Percentiles rank a stretch among this genome's conserved stretches.
Conservation (phyloP, 1,284 basidiomycete genomes). For the Caloboletus firmus region DNA sequence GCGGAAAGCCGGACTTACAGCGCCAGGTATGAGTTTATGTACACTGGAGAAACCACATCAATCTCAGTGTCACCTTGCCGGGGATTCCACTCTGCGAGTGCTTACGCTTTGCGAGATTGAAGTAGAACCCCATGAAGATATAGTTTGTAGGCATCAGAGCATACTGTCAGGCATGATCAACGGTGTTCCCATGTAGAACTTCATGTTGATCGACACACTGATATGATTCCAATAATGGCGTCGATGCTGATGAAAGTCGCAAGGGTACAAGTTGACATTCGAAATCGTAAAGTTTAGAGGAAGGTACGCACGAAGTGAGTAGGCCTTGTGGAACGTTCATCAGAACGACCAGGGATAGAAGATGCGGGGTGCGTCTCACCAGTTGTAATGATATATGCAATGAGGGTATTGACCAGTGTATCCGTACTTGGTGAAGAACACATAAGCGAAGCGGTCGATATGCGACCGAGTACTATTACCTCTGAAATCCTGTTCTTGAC, state of each 20-base stretch:
- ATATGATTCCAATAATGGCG: constrained; percentile 44
- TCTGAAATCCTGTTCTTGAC: constrained; percentile 44
- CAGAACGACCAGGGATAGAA: background rate
- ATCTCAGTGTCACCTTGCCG: background rate
- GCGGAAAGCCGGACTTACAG: constrained; percentile 25
- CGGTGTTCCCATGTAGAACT: background rate
- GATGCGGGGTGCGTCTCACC: constrained; percentile 29
- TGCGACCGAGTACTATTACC: constrained; percentile 26
- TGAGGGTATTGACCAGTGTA: constrained; percentile 42
- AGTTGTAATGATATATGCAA: constrained; percentile 48
- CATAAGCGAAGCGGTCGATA: background rate
- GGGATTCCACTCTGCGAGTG: no score
- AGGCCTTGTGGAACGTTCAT: constrained; percentile 8
- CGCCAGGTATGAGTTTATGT: constrained; percentile 53
- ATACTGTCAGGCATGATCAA: constrained; percentile 34
- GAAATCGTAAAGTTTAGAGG: background rate
- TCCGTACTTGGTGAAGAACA: constrained; percentile 39
- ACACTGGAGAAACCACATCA: constrained; percentile 34
- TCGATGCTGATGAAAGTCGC: constrained; percentile 38
- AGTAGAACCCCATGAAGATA: constrained; percentile 52
- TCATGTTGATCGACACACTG: constrained; percentile 24
- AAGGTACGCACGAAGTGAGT: constrained; percentile 13
- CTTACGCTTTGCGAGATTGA: constrained; percentile 51
- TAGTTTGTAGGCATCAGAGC: constrained; percentile 50
- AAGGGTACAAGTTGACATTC: background rate